phyloP scores from a whole-genome alignment of 495 filamentous ascomycete species.

The Penicillium paradoxum region DNA sequence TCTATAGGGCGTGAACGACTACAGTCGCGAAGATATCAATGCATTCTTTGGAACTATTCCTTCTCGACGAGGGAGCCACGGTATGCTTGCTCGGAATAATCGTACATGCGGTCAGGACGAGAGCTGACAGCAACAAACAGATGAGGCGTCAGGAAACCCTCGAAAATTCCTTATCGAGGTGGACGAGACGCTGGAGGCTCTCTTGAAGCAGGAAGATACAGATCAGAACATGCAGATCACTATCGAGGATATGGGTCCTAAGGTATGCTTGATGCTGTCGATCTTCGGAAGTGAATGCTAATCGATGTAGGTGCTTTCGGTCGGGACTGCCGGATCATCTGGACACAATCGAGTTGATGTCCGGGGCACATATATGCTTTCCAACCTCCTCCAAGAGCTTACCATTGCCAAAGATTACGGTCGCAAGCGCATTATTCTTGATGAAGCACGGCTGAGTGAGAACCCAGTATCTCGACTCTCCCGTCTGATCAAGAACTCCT shows the following conservation, averaged over 20 bases:
- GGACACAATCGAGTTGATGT: constrained; percentile 81
- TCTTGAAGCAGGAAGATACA: constrained; percentile 80
- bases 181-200: constrained; percentile 62
- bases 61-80: constrained; percentile 43
- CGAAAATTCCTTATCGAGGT: constrained; percentile 76
- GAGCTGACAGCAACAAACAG: constrained; percentile 27
- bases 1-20: constrained; percentile 34
- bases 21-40: constrained; percentile 33
- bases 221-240: constrained; percentile 93
- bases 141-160: constrained; percentile 46
- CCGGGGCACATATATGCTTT: constrained; percentile 91
- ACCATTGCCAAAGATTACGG: constrained; percentile 83
- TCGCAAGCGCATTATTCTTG: constrained; percentile 76
- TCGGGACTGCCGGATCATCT: constrained; percentile 81
- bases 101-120: neutral
- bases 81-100: constrained; percentile 23
- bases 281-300: neutral
- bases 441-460: constrained; percentile 82
- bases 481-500: constrained; percentile 77
- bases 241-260: constrained; percentile 90
- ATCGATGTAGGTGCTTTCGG: constrained; percentile 56
- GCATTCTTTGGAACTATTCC: constrained; percentile 33
- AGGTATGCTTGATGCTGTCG: constrained; percentile 50
- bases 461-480: constrained; percentile 84
- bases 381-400: constrained; percentile 90